Evolutionary conservation across 352 stramenopile genomes (phyloP).

Genomic region (Globisporangium nunn): DNA sequence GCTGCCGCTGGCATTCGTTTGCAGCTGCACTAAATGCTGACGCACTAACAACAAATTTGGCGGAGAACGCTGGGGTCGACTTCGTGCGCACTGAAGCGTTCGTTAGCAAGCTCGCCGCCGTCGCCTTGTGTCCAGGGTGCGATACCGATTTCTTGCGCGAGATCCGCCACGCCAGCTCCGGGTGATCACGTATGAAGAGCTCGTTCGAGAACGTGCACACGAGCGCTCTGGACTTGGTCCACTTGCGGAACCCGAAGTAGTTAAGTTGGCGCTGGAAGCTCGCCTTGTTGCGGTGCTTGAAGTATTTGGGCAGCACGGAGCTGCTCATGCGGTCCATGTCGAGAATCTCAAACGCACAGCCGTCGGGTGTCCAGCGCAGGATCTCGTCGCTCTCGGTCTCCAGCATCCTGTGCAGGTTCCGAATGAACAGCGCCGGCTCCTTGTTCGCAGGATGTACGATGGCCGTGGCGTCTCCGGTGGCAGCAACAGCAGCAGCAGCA

Average conservation of each 20-base stretch:
- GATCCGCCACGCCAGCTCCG: conserved; percentile 51
- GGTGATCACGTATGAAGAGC: conserved; percentile 52
- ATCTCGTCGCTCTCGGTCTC: conserved; percentile 21
- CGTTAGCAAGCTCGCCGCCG: too few relatives aligned
- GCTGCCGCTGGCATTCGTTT: too few relatives aligned
- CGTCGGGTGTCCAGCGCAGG: conserved; percentile 21
- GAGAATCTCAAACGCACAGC: conserved; percentile 79
- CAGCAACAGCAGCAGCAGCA: background rate
- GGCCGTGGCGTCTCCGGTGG: too few relatives aligned
- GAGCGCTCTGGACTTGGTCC: conserved; percentile 69
- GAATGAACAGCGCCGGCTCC: conserved; percentile 24
- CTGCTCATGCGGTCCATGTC: conserved; percentile 38
- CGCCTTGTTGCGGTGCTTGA: conserved; percentile 82
- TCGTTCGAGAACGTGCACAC: conserved; percentile 76
- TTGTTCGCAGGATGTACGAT: background rate
- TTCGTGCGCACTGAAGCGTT: too few relatives aligned
- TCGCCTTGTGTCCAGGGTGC: too few relatives aligned
- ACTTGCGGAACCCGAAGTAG: conserved; percentile 73
- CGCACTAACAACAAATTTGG: too few relatives aligned
- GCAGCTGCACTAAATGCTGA: too few relatives aligned
- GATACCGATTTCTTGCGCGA: conserved; percentile 27
- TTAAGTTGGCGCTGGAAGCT: conserved; percentile 88
- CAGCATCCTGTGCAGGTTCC: conserved; percentile 28
- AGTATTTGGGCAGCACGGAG: conserved; percentile 74
- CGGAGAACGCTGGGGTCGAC: too few relatives aligned